Evolutionary conservation across 1,284 basidiomycete genomes (phyloP).

Genomic region (Vanrija pseudolonga): DNA sequence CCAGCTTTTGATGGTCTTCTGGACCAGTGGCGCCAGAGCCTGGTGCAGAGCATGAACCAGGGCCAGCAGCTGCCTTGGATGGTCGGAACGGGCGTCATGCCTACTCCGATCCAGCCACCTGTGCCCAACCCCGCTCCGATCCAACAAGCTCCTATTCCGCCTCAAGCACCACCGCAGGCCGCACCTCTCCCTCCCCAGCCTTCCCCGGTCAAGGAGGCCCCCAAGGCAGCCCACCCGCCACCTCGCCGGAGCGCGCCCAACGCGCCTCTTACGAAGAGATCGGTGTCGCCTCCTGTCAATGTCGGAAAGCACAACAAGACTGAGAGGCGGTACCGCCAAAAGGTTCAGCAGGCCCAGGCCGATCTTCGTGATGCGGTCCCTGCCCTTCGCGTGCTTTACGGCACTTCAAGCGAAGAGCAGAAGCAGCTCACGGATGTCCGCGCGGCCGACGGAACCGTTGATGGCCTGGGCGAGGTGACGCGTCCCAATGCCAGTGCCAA

Average conservation of each 20-base stretch:
- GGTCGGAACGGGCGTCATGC: neutral
- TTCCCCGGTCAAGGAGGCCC: constrained; percentile 1
- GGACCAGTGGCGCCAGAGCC: constrained; percentile 19
- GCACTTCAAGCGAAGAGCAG: constrained; percentile 46
- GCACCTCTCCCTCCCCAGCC: neutral
- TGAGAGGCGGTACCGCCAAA: constrained; percentile 47
- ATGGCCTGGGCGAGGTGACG: constrained; percentile 46
- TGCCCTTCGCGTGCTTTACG: constrained; percentile 45
- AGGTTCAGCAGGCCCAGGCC: constrained; percentile 48
- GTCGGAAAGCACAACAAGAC: constrained; percentile 51
- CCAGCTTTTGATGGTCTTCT: constrained; percentile 18
- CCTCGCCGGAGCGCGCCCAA: constrained; percentile 20
- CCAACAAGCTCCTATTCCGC: neutral
- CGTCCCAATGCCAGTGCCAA: constrained; percentile 48
- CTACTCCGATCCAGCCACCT: neutral
- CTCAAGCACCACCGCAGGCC: neutral
- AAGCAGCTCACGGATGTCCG: constrained; percentile 38
- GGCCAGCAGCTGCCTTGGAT: neutral
- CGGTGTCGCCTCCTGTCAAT: constrained; percentile 9
- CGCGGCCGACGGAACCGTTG: constrained; percentile 44
- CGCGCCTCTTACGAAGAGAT: constrained; percentile 17
- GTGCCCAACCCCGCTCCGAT: neutral
- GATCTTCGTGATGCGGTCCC: constrained; percentile 49
- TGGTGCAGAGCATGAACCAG: constrained; percentile 2
- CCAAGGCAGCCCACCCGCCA: constrained; percentile 2